These are phyloP conservation scores for Amanita fuliginea DNA, from an alignment of 768 basidiomycete genomes.

Conservation along the genomic window DNA sequence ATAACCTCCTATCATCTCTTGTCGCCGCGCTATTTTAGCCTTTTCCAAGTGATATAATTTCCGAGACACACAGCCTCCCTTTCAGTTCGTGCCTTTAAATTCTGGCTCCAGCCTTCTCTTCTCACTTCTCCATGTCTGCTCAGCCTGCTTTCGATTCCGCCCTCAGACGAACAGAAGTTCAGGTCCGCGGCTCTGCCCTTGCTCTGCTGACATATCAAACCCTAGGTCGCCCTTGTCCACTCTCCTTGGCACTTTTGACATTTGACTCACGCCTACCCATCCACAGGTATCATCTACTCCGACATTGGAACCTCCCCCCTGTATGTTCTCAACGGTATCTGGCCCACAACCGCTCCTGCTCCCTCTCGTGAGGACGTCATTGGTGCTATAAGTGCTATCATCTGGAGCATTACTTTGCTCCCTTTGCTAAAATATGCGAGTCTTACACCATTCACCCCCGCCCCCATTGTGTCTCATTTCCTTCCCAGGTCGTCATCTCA, in stretches of 20 bases:
- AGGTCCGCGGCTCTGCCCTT: constrained; percentile 20
- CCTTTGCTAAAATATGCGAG: constrained; percentile 57
- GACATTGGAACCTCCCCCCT: constrained; percentile 51
- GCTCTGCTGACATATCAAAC: constrained; percentile 23
- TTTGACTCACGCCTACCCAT: no score
- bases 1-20: not conserved
- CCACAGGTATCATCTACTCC: constrained; percentile 35
- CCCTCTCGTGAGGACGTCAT: constrained; percentile 52
- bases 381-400: constrained; percentile 49
- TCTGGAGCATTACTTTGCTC: constrained; percentile 53
- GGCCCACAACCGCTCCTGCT: constrained; percentile 32
- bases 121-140: constrained; percentile 10
- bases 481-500: constrained; percentile 35
- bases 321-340: constrained; percentile 58
- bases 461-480: not conserved
- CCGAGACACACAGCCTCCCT: constrained; percentile 1
- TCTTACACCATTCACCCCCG: not conserved
- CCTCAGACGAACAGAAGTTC: constrained; percentile 20
- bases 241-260: no score
- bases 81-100: not conserved
- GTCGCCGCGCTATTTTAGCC: not conserved
- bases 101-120: not conserved
- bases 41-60: not conserved
- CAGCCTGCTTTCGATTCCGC: constrained; percentile 15
- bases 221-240: no score